Evolutionary conservation across 2,329 filamentous ascomycete species (phyloP), one percentile per base, ranked within the genome.

Genomic region (Rutstroemia sp.): DNA sequence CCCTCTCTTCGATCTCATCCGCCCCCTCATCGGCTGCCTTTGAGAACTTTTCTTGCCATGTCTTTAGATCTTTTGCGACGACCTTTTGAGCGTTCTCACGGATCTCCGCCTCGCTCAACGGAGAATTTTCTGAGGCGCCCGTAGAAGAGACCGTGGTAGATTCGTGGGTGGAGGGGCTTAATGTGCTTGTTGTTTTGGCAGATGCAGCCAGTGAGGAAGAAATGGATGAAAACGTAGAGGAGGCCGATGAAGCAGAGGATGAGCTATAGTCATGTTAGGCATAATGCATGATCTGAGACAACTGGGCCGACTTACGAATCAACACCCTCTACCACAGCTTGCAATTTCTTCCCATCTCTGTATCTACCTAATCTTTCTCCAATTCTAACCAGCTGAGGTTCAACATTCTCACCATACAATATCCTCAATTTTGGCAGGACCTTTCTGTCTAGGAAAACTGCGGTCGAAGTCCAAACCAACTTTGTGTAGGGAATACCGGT

Each of bases 351-450:
- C 19, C 82, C 82, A 64, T 81, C 77, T 21, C 78, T 72, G 57
- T 91, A 89, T 48, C 87, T 79, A 42, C 91, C 92, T 10, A 99
- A 80, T 47, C 92, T 85, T 73, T 96, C 88, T 12, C 89, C 89
- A 66, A 99, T 97, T 65, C 91, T 89, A 56, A 92, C 82, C 14
- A 99, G 79, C 72, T 99, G 95, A 14, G 95, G 95, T 73, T 97
- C 92, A 3, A 99, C 92, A 65, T 95, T 96, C 67, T 96, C 86
- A 10, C 86, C 82, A 67, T 97, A 97, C 5, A 96, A 74, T 14
- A 88, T 79, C 25, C 87, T 83, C 10, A 96, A 61, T 61, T 87
- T 86, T 2, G 92, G 92, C 86, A 89, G 94, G 16, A 97, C 75
- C 2, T 84, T 86, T 48, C 82, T 81, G 57, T 90, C 82, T 37